Conservation (phyloP, 768 basidiomycete species). For the Russula abietina region DNA sequence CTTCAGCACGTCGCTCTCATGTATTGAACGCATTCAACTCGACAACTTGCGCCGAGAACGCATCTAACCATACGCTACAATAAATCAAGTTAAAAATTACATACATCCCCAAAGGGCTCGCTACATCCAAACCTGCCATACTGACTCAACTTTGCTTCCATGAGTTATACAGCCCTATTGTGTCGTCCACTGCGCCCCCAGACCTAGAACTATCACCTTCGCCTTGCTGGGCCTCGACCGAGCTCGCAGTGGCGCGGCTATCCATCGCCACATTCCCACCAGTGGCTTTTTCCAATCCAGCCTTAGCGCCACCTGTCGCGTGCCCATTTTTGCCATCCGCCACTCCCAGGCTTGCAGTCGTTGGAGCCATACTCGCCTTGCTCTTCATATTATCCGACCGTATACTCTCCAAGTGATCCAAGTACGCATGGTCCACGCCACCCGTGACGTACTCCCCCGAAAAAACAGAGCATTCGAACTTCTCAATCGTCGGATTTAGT, state of each 20-base stretch:
- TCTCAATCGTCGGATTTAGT: conserved; percentile 67
- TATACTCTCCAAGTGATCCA: conserved; percentile 64
- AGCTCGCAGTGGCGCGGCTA: conserved; percentile 17
- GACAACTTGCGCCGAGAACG: too few relatives aligned
- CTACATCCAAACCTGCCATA: background rate
- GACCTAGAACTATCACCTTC: conserved; percentile 21
- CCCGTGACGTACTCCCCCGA: conserved; percentile 96
- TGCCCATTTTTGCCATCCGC: conserved; percentile 24
- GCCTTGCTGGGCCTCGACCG: conserved; percentile 15
- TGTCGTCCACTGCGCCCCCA: conserved; percentile 51
- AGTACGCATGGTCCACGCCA: conserved; percentile 78
- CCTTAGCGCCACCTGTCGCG: background rate
- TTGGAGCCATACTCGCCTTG: conserved; percentile 32
- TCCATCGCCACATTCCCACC: conserved; percentile 26
- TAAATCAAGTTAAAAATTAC: background rate
- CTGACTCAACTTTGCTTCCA: conserved; percentile 42
- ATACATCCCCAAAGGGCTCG: background rate
- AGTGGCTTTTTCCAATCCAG: conserved; percentile 15
- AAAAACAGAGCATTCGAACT: conserved; percentile 97
- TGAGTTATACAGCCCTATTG: conserved; percentile 72
- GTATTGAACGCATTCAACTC: too few relatives aligned
- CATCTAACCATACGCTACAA: background rate
- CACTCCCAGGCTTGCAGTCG: conserved; percentile 19
- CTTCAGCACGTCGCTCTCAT: too few relatives aligned
- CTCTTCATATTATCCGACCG: conserved; percentile 78